phyloP scores from a whole-genome alignment of 495 filamentous ascomycete genomes.

The Terfezia boudieri region DNA sequence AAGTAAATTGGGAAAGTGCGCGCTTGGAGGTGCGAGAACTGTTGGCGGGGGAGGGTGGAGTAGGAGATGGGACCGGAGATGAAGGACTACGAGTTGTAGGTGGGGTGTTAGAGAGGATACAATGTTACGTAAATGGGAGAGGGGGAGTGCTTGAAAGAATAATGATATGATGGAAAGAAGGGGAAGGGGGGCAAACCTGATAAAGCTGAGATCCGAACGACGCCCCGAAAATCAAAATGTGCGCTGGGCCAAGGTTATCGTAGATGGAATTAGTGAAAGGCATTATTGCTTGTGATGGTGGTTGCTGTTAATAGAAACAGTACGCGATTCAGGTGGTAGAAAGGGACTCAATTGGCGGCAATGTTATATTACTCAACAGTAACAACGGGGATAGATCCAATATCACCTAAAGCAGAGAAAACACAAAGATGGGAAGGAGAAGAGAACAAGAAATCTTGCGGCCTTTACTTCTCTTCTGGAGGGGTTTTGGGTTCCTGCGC shows the following conservation, averaged over 20 bases:
- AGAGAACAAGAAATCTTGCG: no score
- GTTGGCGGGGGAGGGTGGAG: constrained; percentile 47
- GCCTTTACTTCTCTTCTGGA: no score
- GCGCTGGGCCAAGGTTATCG: not conserved
- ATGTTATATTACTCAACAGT: no score
- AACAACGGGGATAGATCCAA: no score
- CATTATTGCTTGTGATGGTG: not conserved
- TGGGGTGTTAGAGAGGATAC: constrained; percentile 2
- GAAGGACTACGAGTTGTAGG: constrained; percentile 36
- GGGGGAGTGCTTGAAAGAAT: not conserved
- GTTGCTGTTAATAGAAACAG: no score
- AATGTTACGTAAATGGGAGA: not conserved
- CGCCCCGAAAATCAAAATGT: constrained; percentile 36
- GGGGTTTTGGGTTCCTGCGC: no score
- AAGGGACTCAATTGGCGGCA: no score
- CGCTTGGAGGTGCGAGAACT: constrained; percentile 59
- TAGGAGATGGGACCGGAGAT: constrained; percentile 54
- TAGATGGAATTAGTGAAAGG: not conserved
- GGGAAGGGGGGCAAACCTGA: constrained; percentile 30
- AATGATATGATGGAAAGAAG: not conserved
- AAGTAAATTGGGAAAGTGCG: constrained; percentile 70
- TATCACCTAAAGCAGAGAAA: no score
- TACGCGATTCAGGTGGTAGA: no score
- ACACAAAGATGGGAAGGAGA: no score
- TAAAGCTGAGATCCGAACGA: constrained; percentile 58